Conservation (phyloP, 148 eudicot species). For the Amaranthus palmeri region DNA sequence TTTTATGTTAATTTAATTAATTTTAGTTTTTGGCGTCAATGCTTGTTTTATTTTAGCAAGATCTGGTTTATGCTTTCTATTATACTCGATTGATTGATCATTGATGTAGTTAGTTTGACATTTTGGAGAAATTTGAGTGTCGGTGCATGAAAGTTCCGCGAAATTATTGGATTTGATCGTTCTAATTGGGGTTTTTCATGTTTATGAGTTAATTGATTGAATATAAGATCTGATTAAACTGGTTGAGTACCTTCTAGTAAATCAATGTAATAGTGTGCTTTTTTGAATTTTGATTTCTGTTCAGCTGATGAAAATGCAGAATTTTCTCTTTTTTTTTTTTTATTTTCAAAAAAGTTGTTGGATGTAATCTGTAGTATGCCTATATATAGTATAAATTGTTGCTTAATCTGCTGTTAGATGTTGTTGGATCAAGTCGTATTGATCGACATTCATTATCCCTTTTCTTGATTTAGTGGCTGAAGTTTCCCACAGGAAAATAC, state of each 20-base stretch:
- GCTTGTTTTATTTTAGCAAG: slow-evolving; percentile 9
- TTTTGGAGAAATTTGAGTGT: neutral
- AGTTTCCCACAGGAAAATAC: slow-evolving; percentile 2
- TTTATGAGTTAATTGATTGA: neutral
- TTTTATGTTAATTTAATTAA: neutral
- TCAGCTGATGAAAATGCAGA: neutral
- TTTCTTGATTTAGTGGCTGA: slow-evolving; percentile 10
- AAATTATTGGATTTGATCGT: neutral
- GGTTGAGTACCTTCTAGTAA: neutral
- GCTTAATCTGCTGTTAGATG: neutral
- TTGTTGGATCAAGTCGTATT: neutral
- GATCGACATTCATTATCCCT: neutral
- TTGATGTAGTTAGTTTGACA: neutral
- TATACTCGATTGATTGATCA: neutral
- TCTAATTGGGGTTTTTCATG: neutral
- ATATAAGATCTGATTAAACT: slow-evolving; percentile 14
- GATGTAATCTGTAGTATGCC: neutral
- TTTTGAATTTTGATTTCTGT: neutral
- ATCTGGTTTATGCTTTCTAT: slow-evolving; percentile 11
- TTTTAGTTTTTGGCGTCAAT: neutral
- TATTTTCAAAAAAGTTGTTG: neutral
- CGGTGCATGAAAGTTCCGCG: neutral
- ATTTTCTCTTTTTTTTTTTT: neutral
- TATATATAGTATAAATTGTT: neutral
- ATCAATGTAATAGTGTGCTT: neutral